These are phyloP conservation scores for Colletotrichum falcatum DNA, from an alignment of 2,329 filamentous ascomycete species.

Conservation along the genomic window DNA sequence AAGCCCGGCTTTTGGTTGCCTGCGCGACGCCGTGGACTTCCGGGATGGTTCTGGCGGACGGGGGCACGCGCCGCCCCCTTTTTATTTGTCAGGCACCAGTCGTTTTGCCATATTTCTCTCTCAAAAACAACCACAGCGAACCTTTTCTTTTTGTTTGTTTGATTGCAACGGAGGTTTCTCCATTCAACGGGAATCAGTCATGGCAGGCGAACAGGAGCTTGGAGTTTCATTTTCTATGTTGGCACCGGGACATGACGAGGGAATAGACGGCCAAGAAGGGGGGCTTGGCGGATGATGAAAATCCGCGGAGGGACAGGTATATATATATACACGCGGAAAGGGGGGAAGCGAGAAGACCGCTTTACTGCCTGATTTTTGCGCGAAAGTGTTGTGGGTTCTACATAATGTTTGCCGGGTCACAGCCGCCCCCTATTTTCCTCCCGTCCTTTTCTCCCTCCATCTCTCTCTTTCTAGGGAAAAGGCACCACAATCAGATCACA, in stretches of 20 bases:
- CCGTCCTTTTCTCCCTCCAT: background rate
- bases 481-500: background rate
- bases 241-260: constrained; percentile 17
- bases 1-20: constrained; percentile 2
- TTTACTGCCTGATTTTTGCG: background rate
- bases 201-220: constrained; percentile 29
- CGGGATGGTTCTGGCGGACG: constrained; percentile 7
- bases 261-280: background rate
- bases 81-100: constrained; percentile 3
- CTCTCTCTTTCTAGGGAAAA: background rate
- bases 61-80: background rate
- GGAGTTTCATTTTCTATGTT: constrained; percentile 24
- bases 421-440: background rate
- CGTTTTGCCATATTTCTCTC: background rate
- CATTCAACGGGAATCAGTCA: background rate
- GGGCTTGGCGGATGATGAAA: background rate
- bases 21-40: background rate
- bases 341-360: background rate
- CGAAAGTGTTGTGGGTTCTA: background rate
- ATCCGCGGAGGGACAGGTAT: constrained; percentile 1
- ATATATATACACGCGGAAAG: background rate
- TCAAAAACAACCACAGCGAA: background rate
- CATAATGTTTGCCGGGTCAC: background rate
- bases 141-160: background rate
- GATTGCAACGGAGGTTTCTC: background rate